phyloP scores from a whole-genome alignment of 257 asterid genomes.

The Solanum chilense region DNA sequence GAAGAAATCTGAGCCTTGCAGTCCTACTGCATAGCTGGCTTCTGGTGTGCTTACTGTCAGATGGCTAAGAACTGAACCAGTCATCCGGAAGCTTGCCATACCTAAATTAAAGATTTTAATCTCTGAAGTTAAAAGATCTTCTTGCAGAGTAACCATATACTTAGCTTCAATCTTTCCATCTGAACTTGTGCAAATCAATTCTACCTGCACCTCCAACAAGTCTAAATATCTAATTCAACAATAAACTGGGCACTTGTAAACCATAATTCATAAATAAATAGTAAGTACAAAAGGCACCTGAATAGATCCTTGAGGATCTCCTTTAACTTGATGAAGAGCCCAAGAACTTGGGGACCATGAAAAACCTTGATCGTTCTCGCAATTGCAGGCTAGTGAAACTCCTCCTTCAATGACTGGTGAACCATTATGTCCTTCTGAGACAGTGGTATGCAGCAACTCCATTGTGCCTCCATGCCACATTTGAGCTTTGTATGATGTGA shows the following conservation, averaged over 20 bases:
- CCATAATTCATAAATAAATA: background rate
- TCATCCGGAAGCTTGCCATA: constrained; percentile 18
- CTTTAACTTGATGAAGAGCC: constrained; percentile 34
- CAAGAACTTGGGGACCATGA: constrained; percentile 47
- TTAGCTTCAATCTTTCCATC: constrained; percentile 23
- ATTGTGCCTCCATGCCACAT: constrained; percentile 77
- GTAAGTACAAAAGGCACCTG: constrained; percentile 19
- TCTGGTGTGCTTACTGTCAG: constrained; percentile 71
- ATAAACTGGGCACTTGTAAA: background rate
- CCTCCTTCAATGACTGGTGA: constrained; percentile 52
- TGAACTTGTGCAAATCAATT: constrained; percentile 26
- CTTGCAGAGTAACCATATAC: constrained; percentile 35
- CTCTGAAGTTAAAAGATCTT: constrained; percentile 42
- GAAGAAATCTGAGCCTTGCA: constrained; percentile 56
- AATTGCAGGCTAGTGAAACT: constrained; percentile 35
- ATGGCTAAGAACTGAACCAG: constrained; percentile 58
- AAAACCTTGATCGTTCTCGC: constrained; percentile 14
- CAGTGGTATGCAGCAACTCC: constrained; percentile 64
- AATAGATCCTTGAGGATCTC: constrained; percentile 42
- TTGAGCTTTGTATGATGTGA: constrained; percentile 63
- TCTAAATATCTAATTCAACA: background rate
- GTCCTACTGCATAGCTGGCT: constrained; percentile 59
- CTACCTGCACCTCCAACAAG: constrained; percentile 29
- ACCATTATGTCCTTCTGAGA: constrained; percentile 21
- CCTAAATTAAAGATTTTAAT: constrained; percentile 27